phyloP scores from a whole-genome alignment of 2,329 filamentous ascomycete genomes.

The Drechslerella coelobrocha region DNA sequence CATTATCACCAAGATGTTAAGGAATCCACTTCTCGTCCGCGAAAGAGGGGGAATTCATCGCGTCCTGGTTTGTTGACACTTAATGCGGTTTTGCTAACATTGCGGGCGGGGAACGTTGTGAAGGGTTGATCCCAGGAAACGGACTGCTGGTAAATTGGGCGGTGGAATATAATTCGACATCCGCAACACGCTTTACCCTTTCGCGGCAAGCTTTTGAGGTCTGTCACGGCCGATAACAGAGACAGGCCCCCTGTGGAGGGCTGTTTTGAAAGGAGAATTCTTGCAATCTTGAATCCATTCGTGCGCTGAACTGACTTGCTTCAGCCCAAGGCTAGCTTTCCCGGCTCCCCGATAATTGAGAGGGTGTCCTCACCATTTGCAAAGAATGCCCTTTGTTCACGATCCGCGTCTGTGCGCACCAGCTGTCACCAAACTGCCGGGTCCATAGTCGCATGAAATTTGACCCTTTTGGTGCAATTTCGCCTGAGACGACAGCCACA shows the following conservation, averaged over 20 bases:
- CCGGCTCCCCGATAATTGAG: slow-evolving; percentile 42
- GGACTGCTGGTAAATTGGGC: slow-evolving; percentile 39
- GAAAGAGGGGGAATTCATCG: no score
- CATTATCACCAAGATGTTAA: background rate
- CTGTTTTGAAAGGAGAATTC: slow-evolving; percentile 1
- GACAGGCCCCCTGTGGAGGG: background rate
- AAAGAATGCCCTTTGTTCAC: background rate
- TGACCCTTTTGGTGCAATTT: slow-evolving; percentile 28
- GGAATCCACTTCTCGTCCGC: background rate
- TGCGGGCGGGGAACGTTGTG: no score
- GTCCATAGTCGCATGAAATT: slow-evolving; percentile 38
- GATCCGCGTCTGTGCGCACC: slow-evolving; percentile 33
- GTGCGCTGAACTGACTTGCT: background rate
- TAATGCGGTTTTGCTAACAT: no score
- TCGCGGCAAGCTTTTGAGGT: slow-evolving; percentile 17
- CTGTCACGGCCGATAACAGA: slow-evolving; percentile 1
- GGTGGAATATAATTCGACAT: slow-evolving; percentile 10
- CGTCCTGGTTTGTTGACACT: background rate
- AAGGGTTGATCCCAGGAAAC: slow-evolving; percentile 45
- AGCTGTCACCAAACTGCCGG: slow-evolving; percentile 43
- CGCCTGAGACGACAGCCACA: slow-evolving; percentile 19
- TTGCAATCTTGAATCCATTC: background rate
- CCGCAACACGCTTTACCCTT: slow-evolving; percentile 16
- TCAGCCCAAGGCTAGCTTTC: slow-evolving; percentile 32
- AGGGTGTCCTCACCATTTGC: background rate